Conservation (phyloP, 2,329 filamentous ascomycete genomes). For the Beauveria medogensis region DNA sequence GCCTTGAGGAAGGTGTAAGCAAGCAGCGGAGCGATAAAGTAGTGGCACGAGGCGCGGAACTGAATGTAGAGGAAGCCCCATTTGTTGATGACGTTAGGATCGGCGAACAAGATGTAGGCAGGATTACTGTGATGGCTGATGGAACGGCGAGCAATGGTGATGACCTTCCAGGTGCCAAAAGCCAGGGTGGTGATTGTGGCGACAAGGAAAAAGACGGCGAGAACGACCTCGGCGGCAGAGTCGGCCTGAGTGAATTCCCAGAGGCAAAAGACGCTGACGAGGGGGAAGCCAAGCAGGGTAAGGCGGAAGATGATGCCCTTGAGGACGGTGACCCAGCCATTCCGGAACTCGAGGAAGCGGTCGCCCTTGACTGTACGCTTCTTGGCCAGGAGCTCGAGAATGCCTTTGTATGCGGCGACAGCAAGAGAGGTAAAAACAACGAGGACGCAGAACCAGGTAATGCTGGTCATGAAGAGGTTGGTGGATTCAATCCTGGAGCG, state of each 20-base stretch:
- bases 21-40: slow-evolving; percentile 79
- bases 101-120: slow-evolving; percentile 93
- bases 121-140: slow-evolving; percentile 91
- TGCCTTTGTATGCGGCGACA: slow-evolving; percentile 71
- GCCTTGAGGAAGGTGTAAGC: slow-evolving; percentile 77
- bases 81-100: slow-evolving; percentile 89
- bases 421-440: slow-evolving; percentile 64
- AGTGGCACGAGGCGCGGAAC: slow-evolving; percentile 92
- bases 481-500: slow-evolving; percentile 75
- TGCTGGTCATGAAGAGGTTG: slow-evolving; percentile 87
- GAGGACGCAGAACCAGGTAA: slow-evolving; percentile 83
- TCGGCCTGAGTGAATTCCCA: slow-evolving; percentile 89
- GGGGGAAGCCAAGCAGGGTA: slow-evolving; percentile 82
- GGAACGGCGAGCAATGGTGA: slow-evolving; percentile 79
- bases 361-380: slow-evolving; percentile 72
- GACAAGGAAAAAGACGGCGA: slow-evolving; percentile 83
- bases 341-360: slow-evolving; percentile 87
- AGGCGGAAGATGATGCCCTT: slow-evolving; percentile 92
- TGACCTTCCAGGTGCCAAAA: slow-evolving; percentile 87
- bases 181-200: slow-evolving; percentile 68
- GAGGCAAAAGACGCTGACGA: slow-evolving; percentile 81
- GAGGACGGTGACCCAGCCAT: slow-evolving; percentile 85
- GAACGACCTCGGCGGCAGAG: slow-evolving; percentile 75
- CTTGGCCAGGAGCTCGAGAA: slow-evolving; percentile 69
- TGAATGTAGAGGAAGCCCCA: slow-evolving; percentile 98